Evolutionary conservation across 768 basidiomycete genomes (phyloP).

Genomic region (Pleurotus cornucopiae): DNA sequence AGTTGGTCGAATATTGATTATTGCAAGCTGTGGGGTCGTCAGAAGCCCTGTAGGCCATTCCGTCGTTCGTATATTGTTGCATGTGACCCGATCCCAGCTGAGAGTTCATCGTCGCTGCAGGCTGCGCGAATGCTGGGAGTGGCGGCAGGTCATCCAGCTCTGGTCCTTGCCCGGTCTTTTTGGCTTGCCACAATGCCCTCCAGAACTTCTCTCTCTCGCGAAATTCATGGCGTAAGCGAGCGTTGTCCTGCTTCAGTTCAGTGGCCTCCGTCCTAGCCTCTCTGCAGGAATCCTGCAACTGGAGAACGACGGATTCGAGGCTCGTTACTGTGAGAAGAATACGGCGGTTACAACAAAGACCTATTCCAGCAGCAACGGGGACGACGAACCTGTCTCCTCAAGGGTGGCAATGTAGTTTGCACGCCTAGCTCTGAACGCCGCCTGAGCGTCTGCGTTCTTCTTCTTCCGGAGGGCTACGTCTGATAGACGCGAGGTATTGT

Average conservation of each 20-base stretch:
- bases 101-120: slow-evolving; percentile 24
- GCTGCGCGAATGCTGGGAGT: slow-evolving; percentile 31
- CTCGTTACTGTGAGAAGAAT: slow-evolving; percentile 55
- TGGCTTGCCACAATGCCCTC: slow-evolving; percentile 63
- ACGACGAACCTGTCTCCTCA: slow-evolving; percentile 64
- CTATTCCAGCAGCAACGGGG: slow-evolving; percentile 11
- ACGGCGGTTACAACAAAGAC: slow-evolving; percentile 16
- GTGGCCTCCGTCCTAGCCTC: slow-evolving; percentile 57
- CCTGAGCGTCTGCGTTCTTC: slow-evolving; percentile 89
- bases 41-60: slow-evolving; percentile 44
- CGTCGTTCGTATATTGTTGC: slow-evolving; percentile 30
- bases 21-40: slow-evolving; percentile 41
- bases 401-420: slow-evolving; percentile 86
- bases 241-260: slow-evolving; percentile 65
- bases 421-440: slow-evolving; percentile 75
- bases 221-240: slow-evolving; percentile 56
- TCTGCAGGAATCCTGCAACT: slow-evolving; percentile 77
- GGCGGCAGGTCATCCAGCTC: slow-evolving; percentile 51
- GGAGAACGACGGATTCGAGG: slow-evolving; percentile 78
- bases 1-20: slow-evolving; percentile 37
- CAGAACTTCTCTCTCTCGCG: slow-evolving; percentile 74
- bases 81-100: slow-evolving; percentile 29
- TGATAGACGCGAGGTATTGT: slow-evolving; percentile 41
- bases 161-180: slow-evolving; percentile 49
- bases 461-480: slow-evolving; percentile 77